A percentile compares a stretch with the other conserved stretches of the same genome.
phyloP scores from a whole-genome alignment of 345 rosid genomes.

The Durio zibethinus region DNA sequence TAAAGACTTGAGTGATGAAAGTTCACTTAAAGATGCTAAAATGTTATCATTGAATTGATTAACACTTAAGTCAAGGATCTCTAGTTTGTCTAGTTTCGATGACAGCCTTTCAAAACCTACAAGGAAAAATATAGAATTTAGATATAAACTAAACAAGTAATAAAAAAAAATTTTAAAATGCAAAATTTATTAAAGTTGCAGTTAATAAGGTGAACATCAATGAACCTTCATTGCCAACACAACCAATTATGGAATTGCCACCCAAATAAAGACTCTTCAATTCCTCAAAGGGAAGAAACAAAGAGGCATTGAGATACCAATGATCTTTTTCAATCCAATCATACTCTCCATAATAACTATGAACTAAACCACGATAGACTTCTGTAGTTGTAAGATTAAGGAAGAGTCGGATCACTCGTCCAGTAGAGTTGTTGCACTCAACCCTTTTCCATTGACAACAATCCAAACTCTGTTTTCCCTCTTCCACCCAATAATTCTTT shows the following conservation, averaged over 20 bases:
- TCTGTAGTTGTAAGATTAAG: neutral
- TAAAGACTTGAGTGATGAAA: neutral
- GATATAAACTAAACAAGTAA: neutral
- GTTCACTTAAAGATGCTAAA: neutral
- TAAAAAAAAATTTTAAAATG: neutral
- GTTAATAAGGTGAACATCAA: neutral
- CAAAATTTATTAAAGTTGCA: too few species aligned
- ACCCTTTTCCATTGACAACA: neutral
- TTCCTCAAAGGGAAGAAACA: neutral
- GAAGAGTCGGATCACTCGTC: neutral
- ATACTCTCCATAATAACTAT: too few species aligned
- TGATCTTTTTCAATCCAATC: rapidly evolving
- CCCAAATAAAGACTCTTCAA: neutral
- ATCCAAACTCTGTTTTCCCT: neutral
- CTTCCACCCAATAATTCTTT: neutral
- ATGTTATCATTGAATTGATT: neutral
- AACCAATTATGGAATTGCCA: neutral
- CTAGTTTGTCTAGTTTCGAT: neutral
- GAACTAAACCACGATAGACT: too few species aligned
- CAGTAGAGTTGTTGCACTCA: neutral
- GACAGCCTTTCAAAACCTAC: neutral
- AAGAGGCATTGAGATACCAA: neutral
- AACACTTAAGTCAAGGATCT: neutral
- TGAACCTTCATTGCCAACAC: neutral
- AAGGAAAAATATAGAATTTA: neutral